These are phyloP conservation scores for Diplotaxis tenuifolia DNA, from an alignment of 345 rosid genomes.

Conservation along the genomic window DNA sequence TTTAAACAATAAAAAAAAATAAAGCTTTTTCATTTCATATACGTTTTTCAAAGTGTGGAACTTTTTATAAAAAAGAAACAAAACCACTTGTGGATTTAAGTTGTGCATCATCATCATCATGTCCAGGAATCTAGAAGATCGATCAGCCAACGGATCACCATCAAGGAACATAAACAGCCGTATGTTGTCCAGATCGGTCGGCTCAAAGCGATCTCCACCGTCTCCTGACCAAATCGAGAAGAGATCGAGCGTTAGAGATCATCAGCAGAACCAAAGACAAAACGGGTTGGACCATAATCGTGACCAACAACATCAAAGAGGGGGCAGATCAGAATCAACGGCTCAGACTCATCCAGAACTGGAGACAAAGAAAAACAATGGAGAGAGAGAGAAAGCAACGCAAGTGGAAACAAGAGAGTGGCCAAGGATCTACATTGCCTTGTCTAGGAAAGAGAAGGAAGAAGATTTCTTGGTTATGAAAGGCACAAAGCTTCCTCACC, in stretches of 20 bases:
- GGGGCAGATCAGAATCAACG: constrained; percentile 38
- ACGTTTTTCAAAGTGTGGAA: constrained; percentile 15
- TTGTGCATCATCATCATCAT: constrained; percentile 15
- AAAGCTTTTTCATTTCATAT: constrained; percentile 13
- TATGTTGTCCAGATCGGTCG: constrained; percentile 50
- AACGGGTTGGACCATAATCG: constrained; percentile 38
- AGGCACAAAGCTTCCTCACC: constrained; percentile 69
- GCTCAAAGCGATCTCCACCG: constrained; percentile 48
- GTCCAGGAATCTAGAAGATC: constrained; percentile 63
- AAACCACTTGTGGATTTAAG: constrained; percentile 17
- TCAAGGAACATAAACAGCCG: constrained; percentile 39
- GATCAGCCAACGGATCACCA: constrained; percentile 52
- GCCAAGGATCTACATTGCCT: constrained; percentile 54
- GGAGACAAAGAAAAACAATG: constrained; percentile 17
- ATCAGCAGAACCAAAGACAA: constrained; percentile 38
- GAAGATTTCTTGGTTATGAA: constrained; percentile 70
- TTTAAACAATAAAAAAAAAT: neutral
- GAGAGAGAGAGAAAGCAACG: constrained; percentile 36
- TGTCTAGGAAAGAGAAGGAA: constrained; percentile 71
- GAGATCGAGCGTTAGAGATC: constrained; percentile 37
- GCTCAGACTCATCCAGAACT: constrained; percentile 33
- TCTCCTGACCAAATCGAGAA: constrained; percentile 47
- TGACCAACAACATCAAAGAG: constrained; percentile 26
- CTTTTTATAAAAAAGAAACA: neutral
- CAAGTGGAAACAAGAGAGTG: constrained; percentile 46